Conservation (phyloP, 257 asterid genomes). For the Schizonepeta tenuifolia region DNA sequence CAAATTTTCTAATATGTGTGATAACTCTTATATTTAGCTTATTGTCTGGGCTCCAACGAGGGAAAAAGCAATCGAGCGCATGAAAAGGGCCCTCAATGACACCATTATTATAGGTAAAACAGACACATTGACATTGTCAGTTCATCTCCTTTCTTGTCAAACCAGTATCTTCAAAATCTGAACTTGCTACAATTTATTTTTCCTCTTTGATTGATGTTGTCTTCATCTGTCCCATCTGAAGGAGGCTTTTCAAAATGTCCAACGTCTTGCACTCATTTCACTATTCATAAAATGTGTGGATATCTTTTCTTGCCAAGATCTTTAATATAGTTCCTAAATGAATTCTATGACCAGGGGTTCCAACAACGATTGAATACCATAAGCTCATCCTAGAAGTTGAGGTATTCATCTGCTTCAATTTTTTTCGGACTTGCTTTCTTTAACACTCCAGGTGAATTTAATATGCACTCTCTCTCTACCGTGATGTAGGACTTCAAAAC, state of each 20-base stretch:
- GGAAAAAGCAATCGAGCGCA: constrained; percentile 90
- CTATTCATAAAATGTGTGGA: background rate
- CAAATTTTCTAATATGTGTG: constrained; percentile 28
- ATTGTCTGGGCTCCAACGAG: constrained; percentile 99
- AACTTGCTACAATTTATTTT: background rate
- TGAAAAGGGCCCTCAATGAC: constrained; percentile 97
- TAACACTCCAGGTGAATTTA: background rate
- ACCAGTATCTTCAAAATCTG: background rate
- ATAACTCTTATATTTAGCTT: constrained; percentile 52
- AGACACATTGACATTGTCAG: background rate
- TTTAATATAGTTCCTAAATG: constrained; percentile 23
- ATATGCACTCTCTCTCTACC: constrained; percentile 11
- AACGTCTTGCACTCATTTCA: background rate
- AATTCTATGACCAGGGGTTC: constrained; percentile 69
- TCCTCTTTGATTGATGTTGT: background rate
- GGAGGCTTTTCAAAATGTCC: background rate
- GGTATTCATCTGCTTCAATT: constrained; percentile 48
- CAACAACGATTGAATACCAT: constrained; percentile 96
- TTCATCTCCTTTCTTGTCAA: background rate
- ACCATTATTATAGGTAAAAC: constrained; percentile 81
- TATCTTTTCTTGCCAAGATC: background rate
- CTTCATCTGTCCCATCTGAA: constrained; percentile 1
- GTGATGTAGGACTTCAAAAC: constrained; percentile 76
- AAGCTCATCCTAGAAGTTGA: constrained; percentile 95
- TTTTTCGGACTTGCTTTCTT: constrained; percentile 1